Percentiles rank a stretch among this genome's conserved stretches.
phyloP scores from a whole-genome alignment of 257 asterid genomes.

The Ocimum tenuiflorum region DNA sequence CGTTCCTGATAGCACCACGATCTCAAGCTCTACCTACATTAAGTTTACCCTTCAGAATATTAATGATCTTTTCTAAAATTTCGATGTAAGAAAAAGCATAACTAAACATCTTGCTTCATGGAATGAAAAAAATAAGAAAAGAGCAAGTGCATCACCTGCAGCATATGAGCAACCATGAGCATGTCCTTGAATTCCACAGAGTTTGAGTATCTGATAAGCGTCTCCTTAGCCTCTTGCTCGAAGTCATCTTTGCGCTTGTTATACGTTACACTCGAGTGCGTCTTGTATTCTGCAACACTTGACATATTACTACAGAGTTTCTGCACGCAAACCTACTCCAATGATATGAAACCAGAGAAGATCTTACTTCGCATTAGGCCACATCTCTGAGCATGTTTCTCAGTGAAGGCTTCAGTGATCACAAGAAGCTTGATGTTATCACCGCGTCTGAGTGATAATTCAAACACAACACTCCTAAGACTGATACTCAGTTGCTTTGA shows the following conservation, averaged over 20 bases:
- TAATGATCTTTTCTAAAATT: too few species aligned
- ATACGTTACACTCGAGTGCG: constrained; percentile 40
- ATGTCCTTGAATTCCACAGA: constrained; percentile 24
- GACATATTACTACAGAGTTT: too few species aligned
- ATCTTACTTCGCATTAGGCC: constrained; percentile 18
- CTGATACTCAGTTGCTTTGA: constrained; percentile 23
- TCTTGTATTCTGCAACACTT: constrained; percentile 19
- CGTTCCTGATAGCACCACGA: constrained; percentile 42
- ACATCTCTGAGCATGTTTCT: constrained; percentile 8
- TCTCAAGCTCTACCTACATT: constrained; percentile 38
- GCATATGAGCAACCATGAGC: constrained; percentile 20
- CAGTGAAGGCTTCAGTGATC: constrained; percentile 27
- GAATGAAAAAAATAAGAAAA: too few species aligned
- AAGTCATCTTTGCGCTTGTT: constrained; percentile 31
- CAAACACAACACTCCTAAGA: constrained; percentile 17
- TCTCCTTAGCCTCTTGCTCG: constrained; percentile 24
- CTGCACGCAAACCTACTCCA: too few species aligned
- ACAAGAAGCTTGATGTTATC: constrained; percentile 36
- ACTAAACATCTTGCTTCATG: too few species aligned
- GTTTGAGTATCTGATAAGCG: constrained; percentile 15
- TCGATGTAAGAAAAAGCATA: too few species aligned
- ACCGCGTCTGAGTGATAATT: constrained; percentile 26
- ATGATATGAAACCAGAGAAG: too few species aligned
- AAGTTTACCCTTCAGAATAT: too few species aligned
- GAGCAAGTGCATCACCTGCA: constrained; percentile 27